Conservation (phyloP, 768 basidiomycete species). For the Auriscalpium orientale region DNA sequence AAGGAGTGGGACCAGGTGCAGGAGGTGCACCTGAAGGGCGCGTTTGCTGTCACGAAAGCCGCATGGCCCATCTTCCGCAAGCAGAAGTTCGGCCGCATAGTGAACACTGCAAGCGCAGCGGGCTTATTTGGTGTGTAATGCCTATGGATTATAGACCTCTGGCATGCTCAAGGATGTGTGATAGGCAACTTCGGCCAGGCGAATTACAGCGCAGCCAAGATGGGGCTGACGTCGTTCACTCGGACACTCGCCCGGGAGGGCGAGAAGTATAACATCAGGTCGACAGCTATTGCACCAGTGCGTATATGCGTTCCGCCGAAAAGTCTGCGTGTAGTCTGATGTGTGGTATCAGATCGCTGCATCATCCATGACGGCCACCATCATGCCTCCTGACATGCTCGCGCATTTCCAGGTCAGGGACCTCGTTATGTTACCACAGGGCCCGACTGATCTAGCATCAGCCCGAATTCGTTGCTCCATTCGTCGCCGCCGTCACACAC, state of each 20-base stretch:
- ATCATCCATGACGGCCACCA: constrained; percentile 90
- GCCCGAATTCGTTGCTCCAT: constrained; percentile 90
- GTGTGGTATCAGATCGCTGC: constrained; percentile 67
- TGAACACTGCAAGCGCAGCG: constrained; percentile 94
- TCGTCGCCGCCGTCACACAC: constrained; percentile 83
- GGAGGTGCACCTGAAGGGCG: constrained; percentile 89
- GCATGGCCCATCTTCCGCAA: constrained; percentile 94
- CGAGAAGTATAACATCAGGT: constrained; percentile 82
- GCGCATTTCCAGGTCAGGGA: constrained; percentile 63
- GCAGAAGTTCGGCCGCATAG: constrained; percentile 88
- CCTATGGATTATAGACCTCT: not conserved
- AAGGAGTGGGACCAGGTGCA: constrained; percentile 87
- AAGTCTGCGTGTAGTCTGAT: not conserved
- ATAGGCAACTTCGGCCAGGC: constrained; percentile 92
- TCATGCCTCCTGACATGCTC: constrained; percentile 92
- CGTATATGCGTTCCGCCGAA: constrained; percentile 18
- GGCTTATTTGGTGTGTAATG: constrained; percentile 71
- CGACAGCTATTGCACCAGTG: constrained; percentile 86
- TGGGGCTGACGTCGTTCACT: constrained; percentile 89
- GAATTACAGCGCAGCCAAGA: constrained; percentile 97
- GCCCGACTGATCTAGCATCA: constrained; percentile 21
- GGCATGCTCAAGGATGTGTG: not conserved
- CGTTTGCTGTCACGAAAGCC: constrained; percentile 88
- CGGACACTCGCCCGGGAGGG: constrained; percentile 92
- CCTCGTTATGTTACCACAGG: not conserved